Evolutionary conservation across 164 flowering plant species (phyloP).

Genomic region (Nelumbo lutea): DNA sequence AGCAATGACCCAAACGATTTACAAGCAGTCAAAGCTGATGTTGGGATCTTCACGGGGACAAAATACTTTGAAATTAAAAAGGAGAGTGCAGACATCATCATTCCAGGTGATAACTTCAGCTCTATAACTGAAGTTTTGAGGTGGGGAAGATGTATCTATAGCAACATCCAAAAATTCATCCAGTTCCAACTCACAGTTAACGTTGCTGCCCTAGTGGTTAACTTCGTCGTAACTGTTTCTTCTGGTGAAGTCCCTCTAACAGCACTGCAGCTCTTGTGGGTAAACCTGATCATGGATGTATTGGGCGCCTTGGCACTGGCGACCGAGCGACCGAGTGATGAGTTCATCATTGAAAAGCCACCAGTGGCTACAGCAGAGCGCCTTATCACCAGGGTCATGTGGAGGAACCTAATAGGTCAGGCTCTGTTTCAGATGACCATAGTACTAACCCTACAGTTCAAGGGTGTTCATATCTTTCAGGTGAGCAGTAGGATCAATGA

Average conservation of each 20-base stretch:
- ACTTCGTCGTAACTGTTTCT: constrained; percentile 34
- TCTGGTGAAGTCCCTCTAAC: constrained; percentile 33
- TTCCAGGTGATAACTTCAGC: constrained; percentile 36
- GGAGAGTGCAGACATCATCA: constrained; percentile 33
- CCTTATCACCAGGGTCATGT: constrained; percentile 32
- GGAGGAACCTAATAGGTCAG: constrained; percentile 36
- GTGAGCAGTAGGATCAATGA: constrained; percentile 19
- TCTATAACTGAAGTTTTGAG: constrained; percentile 32
- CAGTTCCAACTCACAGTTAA: constrained; percentile 50
- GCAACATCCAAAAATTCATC: constrained; percentile 45
- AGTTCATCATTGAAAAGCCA: constrained; percentile 27
- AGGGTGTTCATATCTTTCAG: constrained; percentile 22
- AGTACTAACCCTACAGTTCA: constrained; percentile 29
- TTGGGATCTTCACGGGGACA: constrained; percentile 48
- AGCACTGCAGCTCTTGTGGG: constrained; percentile 42
- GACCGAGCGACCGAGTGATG: constrained; percentile 27
- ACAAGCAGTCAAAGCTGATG: constrained; percentile 36
- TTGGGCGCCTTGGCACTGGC: constrained; percentile 39
- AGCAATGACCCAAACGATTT: constrained; percentile 48
- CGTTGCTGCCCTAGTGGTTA: constrained; percentile 35
- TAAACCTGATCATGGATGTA: constrained; percentile 42
- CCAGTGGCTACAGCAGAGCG: constrained; percentile 28
- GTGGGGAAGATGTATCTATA: constrained; percentile 42
- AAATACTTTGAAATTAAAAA: constrained; percentile 39
- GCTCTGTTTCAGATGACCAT: constrained; percentile 32